Conservation (phyloP, 495 filamentous ascomycete genomes). For the Aspergillus campestris region DNA sequence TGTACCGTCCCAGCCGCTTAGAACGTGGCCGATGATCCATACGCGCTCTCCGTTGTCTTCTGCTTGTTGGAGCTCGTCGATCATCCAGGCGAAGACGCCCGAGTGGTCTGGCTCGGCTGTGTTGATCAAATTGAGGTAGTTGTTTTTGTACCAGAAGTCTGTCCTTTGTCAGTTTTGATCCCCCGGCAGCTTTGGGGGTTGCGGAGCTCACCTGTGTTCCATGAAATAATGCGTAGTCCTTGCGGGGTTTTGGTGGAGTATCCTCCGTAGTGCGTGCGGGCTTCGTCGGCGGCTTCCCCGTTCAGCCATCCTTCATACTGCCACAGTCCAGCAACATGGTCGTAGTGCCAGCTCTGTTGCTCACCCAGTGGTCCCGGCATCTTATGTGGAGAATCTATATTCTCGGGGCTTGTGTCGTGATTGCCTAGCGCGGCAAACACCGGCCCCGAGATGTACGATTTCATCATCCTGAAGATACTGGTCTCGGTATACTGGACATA, state of each 20-base stretch:
- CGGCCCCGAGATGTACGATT: slow-evolving; percentile 46
- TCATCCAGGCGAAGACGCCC: slow-evolving; percentile 43
- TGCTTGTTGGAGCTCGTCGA: slow-evolving; percentile 42
- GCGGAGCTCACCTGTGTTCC: slow-evolving; percentile 41
- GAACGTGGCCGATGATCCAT: slow-evolving; percentile 49
- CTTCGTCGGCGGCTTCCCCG: slow-evolving; percentile 29
- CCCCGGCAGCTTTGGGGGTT: neutral
- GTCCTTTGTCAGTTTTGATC: slow-evolving; percentile 16
- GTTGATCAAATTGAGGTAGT: slow-evolving; percentile 41
- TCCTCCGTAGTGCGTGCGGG: slow-evolving; percentile 40
- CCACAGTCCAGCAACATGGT: slow-evolving; percentile 44
- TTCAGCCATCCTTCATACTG: slow-evolving; percentile 44
- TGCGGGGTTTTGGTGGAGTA: slow-evolving; percentile 43
- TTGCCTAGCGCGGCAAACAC: slow-evolving; percentile 47
- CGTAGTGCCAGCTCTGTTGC: slow-evolving; percentile 50
- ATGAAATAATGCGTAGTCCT: slow-evolving; percentile 41
- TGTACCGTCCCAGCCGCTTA: slow-evolving; percentile 42
- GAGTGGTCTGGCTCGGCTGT: slow-evolving; percentile 41
- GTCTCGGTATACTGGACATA: slow-evolving; percentile 45
- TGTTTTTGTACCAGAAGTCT: slow-evolving; percentile 45
- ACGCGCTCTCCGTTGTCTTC: slow-evolving; percentile 44
- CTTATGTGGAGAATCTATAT: slow-evolving; percentile 40
- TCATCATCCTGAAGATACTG: slow-evolving; percentile 45
- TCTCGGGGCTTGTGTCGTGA: slow-evolving; percentile 47
- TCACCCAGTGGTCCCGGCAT: slow-evolving; percentile 45